Evolutionary conservation across 192 early-diverging fungal species (phyloP).

Genomic region (Thoreauomyces humboldtii): DNA sequence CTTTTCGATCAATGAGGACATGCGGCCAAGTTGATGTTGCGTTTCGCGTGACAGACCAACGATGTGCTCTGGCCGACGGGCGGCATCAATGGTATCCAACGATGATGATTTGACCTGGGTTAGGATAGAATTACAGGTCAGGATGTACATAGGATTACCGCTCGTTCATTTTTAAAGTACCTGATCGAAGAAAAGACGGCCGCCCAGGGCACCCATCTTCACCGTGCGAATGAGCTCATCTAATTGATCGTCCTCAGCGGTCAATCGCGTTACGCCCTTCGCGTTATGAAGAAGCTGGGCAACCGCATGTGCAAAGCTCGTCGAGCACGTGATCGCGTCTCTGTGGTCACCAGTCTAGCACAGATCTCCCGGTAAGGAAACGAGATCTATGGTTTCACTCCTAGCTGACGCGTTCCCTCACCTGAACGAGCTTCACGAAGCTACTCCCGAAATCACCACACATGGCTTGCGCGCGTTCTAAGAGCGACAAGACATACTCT

Average conservation of each 20-base stretch:
- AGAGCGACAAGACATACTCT: constrained; percentile 86
- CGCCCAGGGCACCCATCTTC: constrained; percentile 61
- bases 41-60: constrained; percentile 72
- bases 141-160: no score
- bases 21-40: constrained; percentile 67
- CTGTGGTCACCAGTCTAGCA: constrained; percentile 72
- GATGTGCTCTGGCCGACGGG: constrained; percentile 70
- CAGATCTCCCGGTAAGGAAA: not conserved
- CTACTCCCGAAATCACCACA: constrained; percentile 47
- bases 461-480: constrained; percentile 70
- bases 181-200: constrained; percentile 81
- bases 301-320: constrained; percentile 76
- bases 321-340: constrained; percentile 76
- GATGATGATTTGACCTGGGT: constrained; percentile 70
- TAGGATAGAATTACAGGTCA: no score
- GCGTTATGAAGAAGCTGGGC: constrained; percentile 80
- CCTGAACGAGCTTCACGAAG: constrained; percentile 52
- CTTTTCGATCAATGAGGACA: constrained; percentile 75
- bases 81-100: constrained; percentile 39
- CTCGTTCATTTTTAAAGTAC: no score
- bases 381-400: no score
- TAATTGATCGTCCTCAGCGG: constrained; percentile 72
- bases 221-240: constrained; percentile 75
- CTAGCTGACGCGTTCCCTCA: no score
- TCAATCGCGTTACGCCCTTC: constrained; percentile 85